Conservation (phyloP, 2,329 filamentous ascomycete genomes). For the Pseudogymnoascus sp. region DNA sequence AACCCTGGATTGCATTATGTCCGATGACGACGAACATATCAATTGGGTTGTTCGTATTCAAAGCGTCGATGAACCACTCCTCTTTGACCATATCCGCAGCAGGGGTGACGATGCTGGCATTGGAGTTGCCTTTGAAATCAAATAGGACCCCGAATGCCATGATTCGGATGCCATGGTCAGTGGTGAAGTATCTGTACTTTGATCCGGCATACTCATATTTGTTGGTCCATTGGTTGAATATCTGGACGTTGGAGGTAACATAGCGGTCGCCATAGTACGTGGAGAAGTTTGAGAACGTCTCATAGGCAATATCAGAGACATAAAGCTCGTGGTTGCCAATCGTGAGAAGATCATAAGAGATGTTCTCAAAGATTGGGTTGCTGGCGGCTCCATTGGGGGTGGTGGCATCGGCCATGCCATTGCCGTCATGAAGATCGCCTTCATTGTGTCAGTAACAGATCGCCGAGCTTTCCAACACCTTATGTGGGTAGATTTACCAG, state of each 20-base stretch:
- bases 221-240: conserved; percentile 48
- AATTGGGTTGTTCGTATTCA: conserved; percentile 66
- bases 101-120: conserved; percentile 77
- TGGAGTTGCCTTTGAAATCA: conserved; percentile 82
- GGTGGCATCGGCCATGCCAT: conserved; percentile 87
- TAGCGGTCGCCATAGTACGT: conserved; percentile 76
- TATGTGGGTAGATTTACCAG: conserved; percentile 27
- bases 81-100: conserved; percentile 76
- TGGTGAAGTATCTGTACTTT: conserved; percentile 80
- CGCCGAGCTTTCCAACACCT: neutral
- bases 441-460: neutral
- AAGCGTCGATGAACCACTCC: conserved; percentile 79
- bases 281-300: conserved; percentile 72
- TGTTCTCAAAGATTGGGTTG: conserved; percentile 76
- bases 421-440: conserved; percentile 87
- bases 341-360: conserved; percentile 75
- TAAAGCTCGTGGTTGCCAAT: conserved; percentile 96
- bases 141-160: conserved; percentile 92
- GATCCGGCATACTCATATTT: conserved; percentile 66
- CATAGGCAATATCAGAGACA: conserved; percentile 64
- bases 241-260: conserved; percentile 87
- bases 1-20: conserved; percentile 64
- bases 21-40: conserved; percentile 83
- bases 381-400: conserved; percentile 81
- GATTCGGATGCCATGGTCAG: conserved; percentile 75